Evolutionary conservation across 2,329 filamentous ascomycete species (phyloP), one percentile per base, ranked within the genome.

Genomic region (Botrytis tulipae): DNA sequence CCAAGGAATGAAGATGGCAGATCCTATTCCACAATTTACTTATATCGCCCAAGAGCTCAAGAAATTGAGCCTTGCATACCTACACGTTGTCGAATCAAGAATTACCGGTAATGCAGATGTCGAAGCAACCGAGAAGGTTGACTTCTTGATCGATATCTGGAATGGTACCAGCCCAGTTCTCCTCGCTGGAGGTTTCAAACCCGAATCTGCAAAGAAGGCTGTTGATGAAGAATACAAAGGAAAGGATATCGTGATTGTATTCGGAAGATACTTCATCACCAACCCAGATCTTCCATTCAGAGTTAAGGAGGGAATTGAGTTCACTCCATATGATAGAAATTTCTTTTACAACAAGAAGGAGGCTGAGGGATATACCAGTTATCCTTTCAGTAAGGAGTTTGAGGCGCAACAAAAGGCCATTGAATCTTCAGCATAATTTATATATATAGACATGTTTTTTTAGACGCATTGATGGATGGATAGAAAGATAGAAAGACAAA

Each of bases 11-110:
- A 82, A 83, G 46, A 91, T 92, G 88, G 76, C 80, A 0, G 85
- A 93, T 62, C 90, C 90, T 0, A 78, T 88, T 14, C 87, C 90
- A 0, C 90, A 93, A 75, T 93, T 92, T 78, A 83, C 82, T 0
- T 84, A 92, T 77, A 79, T 92, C 12, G 84, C 89, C 60, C 77
- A 82, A 46, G 84, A 86, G 60, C 82, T 89, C 18, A 86, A 84
- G 71, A 80, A 83, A 40, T 79, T 90, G 1, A 84, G 86, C 1
- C 82, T 93, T 22, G 86, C 89, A 0, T 92, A 89, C 78, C 79
- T 91, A 2, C 89, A 92, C 79, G 82, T 92, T 12, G 89, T 92
- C 78, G 85, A 88, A 0, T 85, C 88, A 0, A 66, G 79, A 40
- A 75, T 80, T 12, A 25, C 63, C 5, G 80, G 78, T 7, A 81